These are phyloP conservation scores for Hansfordia pulvinata DNA, from an alignment of 2,329 filamentous ascomycete species.

Conservation along the genomic window DNA sequence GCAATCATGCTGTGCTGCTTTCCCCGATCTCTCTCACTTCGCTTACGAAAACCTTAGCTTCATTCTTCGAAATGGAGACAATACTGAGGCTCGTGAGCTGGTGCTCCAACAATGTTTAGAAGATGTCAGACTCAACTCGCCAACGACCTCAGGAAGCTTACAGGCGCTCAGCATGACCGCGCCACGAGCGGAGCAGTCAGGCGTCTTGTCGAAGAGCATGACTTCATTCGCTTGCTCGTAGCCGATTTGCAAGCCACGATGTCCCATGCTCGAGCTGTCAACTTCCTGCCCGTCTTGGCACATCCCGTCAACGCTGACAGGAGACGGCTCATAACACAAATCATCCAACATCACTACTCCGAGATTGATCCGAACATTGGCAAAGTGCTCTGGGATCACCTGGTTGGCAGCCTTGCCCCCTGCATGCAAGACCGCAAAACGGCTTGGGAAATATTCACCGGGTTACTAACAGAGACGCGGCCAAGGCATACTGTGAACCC, in stretches of 20 bases:
- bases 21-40: constrained; percentile 49
- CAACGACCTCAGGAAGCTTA: constrained; percentile 59
- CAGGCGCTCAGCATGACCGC: constrained; percentile 45
- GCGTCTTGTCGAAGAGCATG: no score
- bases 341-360: constrained; percentile 46
- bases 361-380: constrained; percentile 50
- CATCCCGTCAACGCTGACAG: constrained; percentile 36
- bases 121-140: constrained; percentile 51
- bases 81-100: constrained; percentile 37
- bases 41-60: constrained; percentile 46
- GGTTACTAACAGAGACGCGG: no score
- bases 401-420: constrained; percentile 52
- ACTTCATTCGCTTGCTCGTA: constrained; percentile 47
- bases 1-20: constrained; percentile 38
- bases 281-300: constrained; percentile 29
- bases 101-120: constrained; percentile 55
- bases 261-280: constrained; percentile 21
- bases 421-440: constrained; percentile 46
- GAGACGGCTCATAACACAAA: constrained; percentile 39
- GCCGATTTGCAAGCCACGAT: constrained; percentile 49
- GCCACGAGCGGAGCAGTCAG: no score
- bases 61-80: constrained; percentile 43
- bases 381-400: constrained; percentile 53
- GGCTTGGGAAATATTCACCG: constrained; percentile 64
- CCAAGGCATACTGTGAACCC: no score